A percentile compares a stretch with the other conserved stretches of the same genome.
Evolutionary conservation across 306 rosid species (phyloP).

Genomic region (Quercus wislizeni): DNA sequence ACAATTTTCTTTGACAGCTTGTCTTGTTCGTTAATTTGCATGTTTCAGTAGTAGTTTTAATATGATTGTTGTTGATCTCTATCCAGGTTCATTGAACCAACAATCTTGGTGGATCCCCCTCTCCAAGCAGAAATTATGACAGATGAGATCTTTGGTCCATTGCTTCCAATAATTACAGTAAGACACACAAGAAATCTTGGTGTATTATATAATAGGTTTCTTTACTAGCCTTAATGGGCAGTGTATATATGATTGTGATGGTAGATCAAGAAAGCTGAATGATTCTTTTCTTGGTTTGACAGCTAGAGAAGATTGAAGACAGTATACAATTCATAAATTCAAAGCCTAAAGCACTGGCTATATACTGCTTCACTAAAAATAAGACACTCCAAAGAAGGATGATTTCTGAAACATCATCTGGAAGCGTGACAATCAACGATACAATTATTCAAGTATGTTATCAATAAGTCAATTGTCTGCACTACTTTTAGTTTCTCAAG

Average conservation of each 20-base stretch:
- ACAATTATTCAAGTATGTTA: conserved; percentile 55
- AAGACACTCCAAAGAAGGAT: conserved; percentile 46
- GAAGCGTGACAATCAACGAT: conserved; percentile 56
- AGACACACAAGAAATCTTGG: conserved; percentile 4
- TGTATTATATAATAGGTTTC: neutral
- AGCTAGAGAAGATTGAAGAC: conserved; percentile 77
- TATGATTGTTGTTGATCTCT: neutral
- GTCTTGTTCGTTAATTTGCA: no score
- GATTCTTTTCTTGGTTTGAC: conserved; percentile 2
- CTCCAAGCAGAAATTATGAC: conserved; percentile 57
- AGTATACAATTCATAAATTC: conserved; percentile 61
- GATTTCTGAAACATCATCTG: conserved; percentile 70
- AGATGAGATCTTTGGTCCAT: conserved; percentile 79
- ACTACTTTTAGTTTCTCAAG: neutral
- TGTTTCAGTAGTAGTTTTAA: no score
- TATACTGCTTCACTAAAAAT: conserved; percentile 64
- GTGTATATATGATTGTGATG: no score
- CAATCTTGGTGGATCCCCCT: conserved; percentile 75
- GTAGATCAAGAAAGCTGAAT: no score
- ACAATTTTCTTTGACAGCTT: no score
- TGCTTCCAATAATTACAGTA: conserved; percentile 74
- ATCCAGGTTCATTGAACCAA: conserved; percentile 77
- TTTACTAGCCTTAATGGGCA: neutral
- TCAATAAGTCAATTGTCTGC: neutral
- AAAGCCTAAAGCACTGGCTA: conserved; percentile 65